Base-by-base conservation (phyloP, 768 basidiomycete genomes). In the Trametes maxima region DNA sequence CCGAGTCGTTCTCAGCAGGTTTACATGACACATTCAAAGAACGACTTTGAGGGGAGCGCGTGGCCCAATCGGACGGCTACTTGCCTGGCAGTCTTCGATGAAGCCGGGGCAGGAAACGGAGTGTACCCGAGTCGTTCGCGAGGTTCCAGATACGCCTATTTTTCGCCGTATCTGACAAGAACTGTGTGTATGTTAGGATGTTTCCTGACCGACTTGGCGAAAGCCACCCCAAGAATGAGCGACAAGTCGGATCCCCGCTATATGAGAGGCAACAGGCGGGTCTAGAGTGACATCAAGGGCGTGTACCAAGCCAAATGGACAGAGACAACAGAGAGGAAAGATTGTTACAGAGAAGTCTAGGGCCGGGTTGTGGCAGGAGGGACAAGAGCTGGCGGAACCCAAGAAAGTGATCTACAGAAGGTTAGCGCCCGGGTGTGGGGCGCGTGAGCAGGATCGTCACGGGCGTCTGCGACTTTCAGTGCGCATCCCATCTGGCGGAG, bases 91-190 rank as follows among this genome's bases (percentile, higher is more conserved):
- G 13, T n/a, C 10, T 50, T 58, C 40, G 21, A 5, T n/a, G 40
- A 39, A 28, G 48, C 21, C 28, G 22, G 48, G n/a, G 25, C 16
- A 24, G 47, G 35, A 24, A 7, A 16, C 11, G 5, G 36, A 39
- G 51, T 39, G 13, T 11, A 22, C 21, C n/a, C 40, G 14, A 17
- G n/a, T 7, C 13, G 24, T 42, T 50, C 36, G 12, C 37, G 28
- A 44, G 21, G 42, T 21, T 22, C 39, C 40, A 16, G 33, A 58
- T 58, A 50, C 28, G 57, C 48, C 57, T 58, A 58, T 40, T 25
- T 57, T 49, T 50, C 22, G 4, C 48, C 57, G 48, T 8, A 19
- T 33, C 17, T 35, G 33, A 22, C 16, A 35, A 33, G 28, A 39
- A 33, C 13, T 8, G 19, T 37, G 35, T 43, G 1, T 28, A 39